Base-by-base conservation (phyloP, 306 rosid genomes). In the Prinsepia uniflora region DNA sequence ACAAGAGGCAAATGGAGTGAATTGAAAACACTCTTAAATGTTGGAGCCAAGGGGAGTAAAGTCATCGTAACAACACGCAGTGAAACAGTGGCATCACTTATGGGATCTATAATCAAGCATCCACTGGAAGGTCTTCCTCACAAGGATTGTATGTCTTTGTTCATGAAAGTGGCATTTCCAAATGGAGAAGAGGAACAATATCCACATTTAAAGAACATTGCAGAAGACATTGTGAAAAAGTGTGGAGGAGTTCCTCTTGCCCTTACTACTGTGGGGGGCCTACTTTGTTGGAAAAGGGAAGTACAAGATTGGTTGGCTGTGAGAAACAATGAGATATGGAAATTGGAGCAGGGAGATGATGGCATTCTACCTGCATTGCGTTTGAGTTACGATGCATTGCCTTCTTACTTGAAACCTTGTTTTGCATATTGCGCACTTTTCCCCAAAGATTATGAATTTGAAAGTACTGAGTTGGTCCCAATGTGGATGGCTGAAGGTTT, bases 221-320 rank as follows among this genome's bases (percentile, higher is more conserved):
- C 74, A 15, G 7, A 20, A n/a, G 71, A 63, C 1, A 75, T 79
- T 55, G 80, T 78, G n/a, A 10, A 54, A 10, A 82, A 75, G 64
- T 82, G 85, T 39, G 8, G 19, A 12, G 81, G 83, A 8, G 45
- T 82, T 71, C 83, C 73, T 17, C 57, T 79, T 62, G 79, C 81
- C 1, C 13, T 78, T 40, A 72, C 70, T 48, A 79, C 79, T 34
- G 17, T 82, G 7, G 81, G 74, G 5, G 4, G 36, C 36, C 36
- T 30, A 3, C 36, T 30, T 30, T 30, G 36, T 1, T 30, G 3
- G 47, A 70, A 70, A 19, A 6, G 30, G 18, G 41, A 11, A 7
- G 52, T 53, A 41, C 39, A 5, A 9, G 74, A 70, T 6, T 70
- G 36, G 36, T 30, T 30, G 36, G 36, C 3, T 30, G 36, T 30